These are phyloP conservation scores for Bauhinia variegata DNA, from an alignment of 306 rosid species.

Conservation along the genomic window DNA sequence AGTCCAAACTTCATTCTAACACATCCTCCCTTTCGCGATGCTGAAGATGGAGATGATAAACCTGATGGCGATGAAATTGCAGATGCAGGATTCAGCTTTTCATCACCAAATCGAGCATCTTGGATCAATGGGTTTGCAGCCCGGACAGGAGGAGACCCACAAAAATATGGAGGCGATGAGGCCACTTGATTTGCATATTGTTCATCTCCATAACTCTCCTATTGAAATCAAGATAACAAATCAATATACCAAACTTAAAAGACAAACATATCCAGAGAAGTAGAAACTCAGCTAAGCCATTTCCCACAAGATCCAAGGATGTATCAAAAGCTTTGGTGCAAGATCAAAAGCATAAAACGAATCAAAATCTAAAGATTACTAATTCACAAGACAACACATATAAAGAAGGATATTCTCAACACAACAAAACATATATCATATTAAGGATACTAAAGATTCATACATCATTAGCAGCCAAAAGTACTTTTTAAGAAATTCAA, in stretches of 20 bases:
- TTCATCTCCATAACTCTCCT: constrained; percentile 70
- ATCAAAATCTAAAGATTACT: neutral
- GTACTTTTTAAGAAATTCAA: too few species aligned
- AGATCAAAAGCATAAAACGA: neutral
- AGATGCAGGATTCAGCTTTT: constrained; percentile 43
- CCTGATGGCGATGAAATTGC: constrained; percentile 60
- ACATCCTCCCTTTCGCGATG: constrained; percentile 68
- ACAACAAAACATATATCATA: neutral
- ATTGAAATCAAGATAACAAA: constrained; percentile 29
- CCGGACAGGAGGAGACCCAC: constrained; percentile 82
- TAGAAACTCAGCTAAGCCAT: neutral
- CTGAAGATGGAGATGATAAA: constrained; percentile 59
- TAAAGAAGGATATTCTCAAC: neutral
- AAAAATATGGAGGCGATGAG: constrained; percentile 81
- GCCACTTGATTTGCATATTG: constrained; percentile 50
- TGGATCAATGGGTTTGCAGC: constrained; percentile 79
- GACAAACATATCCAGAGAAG: neutral
- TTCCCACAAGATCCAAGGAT: neutral
- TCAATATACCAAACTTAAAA: neutral
- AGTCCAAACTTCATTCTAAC: constrained; percentile 69
- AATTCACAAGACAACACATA: too few species aligned
- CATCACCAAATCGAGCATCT: constrained; percentile 77
- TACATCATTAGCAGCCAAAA: neutral
- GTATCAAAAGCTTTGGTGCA: neutral
- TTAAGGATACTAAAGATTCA: neutral